A percentile compares a stretch with the other conserved stretches of the same genome.
These are phyloP conservation scores for Linnemannia zychae DNA, from an alignment of 192 early-diverging fungal species.

Conservation along the genomic window DNA sequence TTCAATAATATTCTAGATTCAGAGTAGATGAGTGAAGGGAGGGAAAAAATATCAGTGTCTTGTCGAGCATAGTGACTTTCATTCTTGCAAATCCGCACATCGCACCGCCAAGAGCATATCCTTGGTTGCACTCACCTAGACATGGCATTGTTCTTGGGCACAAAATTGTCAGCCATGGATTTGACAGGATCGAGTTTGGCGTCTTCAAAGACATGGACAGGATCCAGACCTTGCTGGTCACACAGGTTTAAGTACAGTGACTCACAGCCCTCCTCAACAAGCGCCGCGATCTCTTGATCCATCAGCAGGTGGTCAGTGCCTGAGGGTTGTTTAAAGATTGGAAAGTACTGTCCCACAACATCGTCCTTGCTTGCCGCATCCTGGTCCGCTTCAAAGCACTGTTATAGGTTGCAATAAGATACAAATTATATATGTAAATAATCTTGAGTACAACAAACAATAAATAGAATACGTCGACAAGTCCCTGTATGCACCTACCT, in stretches of 20 bases:
- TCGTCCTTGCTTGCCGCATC: conserved; percentile 39
- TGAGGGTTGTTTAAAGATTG: conserved; percentile 33
- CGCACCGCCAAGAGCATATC: too few relatives aligned
- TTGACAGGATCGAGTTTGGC: conserved; percentile 23
- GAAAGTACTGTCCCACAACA: conserved; percentile 31
- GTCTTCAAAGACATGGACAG: conserved; percentile 19
- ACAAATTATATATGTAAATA: background rate
- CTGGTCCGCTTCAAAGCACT: conserved; percentile 48
- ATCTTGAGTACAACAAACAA: background rate
- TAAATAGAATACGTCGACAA: background rate
- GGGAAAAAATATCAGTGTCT: background rate
- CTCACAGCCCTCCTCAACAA: conserved; percentile 34
- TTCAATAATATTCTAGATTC: conserved; percentile 20
- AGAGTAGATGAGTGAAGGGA: background rate
- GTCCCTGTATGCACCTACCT: conserved; percentile 18
- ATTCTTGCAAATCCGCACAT: too few relatives aligned
- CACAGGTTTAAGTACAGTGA: conserved; percentile 14
- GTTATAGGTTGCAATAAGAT: background rate
- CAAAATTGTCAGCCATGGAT: conserved; percentile 16
- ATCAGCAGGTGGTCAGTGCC: conserved; percentile 40
- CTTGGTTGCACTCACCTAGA: conserved; percentile 15
- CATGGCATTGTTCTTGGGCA: conserved; percentile 26
- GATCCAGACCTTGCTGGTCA: background rate
- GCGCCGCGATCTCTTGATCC: conserved; percentile 42
- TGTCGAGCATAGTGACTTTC: background rate